Percentiles rank a stretch among this genome's conserved stretches.
These are phyloP conservation scores for Umbelopsis sp. DNA, from an alignment of 192 early-diverging fungal genomes.

Conservation along the genomic window DNA sequence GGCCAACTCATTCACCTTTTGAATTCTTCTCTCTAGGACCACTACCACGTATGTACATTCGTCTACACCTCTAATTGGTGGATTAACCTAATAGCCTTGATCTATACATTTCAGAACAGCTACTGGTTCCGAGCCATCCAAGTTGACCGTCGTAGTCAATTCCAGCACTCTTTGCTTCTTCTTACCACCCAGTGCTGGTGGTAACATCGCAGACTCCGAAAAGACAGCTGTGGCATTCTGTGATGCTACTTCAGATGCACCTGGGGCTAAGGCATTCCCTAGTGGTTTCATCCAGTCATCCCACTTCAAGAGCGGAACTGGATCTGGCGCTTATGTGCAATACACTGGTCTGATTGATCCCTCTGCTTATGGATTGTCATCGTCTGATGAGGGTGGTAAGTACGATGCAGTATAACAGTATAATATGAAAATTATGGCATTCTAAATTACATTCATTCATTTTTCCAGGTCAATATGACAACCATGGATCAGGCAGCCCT, in stretches of 20 bases:
- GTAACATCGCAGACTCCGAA: conserved; percentile 47
- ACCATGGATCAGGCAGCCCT: conserved; percentile 31
- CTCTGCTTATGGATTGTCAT: conserved; percentile 24
- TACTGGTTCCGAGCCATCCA: neutral
- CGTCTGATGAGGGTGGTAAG: conserved; percentile 36
- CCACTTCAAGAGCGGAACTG: conserved; percentile 9
- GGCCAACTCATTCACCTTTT: neutral
- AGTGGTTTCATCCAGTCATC: conserved; percentile 29
- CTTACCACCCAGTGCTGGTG: conserved; percentile 41
- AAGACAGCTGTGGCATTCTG: conserved; percentile 49
- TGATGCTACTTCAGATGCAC: conserved; percentile 28
- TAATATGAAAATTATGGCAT: conserved; percentile 32
- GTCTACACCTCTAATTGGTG: no score
- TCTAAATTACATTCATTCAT: neutral
- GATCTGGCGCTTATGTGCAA: conserved; percentile 38
- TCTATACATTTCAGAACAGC: neutral
- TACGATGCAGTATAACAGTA: conserved; percentile 18
- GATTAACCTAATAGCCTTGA: no score
- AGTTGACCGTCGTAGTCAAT: conserved; percentile 25
- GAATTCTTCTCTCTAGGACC: neutral
- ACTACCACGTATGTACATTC: neutral
- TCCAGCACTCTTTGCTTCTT: conserved; percentile 32
- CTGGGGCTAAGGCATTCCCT: conserved; percentile 41
- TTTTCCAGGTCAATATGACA: conserved; percentile 32
- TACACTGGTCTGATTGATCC: conserved; percentile 35